These are phyloP conservation scores for Blastobotrys aristatus DNA, from an alignment of 1,139 yeast species.

Conservation along the genomic window DNA sequence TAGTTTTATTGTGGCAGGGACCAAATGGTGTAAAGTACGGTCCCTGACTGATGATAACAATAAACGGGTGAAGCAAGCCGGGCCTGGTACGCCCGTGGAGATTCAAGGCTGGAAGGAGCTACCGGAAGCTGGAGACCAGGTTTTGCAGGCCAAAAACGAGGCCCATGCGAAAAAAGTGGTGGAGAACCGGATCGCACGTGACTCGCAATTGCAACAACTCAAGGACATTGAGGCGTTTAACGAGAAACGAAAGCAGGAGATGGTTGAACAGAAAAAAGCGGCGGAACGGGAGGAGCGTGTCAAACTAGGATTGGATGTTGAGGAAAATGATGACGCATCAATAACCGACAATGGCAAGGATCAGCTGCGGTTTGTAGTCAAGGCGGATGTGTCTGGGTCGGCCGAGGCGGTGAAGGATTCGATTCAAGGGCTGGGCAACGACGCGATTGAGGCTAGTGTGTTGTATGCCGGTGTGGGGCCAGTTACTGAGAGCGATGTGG, in stretches of 20 bases:
- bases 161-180: slow-evolving; percentile 70
- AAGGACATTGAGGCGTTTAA: slow-evolving; percentile 68
- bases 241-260: slow-evolving; percentile 42
- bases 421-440: slow-evolving; percentile 75
- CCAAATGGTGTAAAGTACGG: slow-evolving; percentile 78
- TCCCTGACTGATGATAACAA: slow-evolving; percentile 77
- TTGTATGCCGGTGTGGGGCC: slow-evolving; percentile 76
- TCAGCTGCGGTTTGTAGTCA: slow-evolving; percentile 58
- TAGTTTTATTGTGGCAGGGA: slow-evolving; percentile 71
- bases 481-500: slow-evolving; percentile 78
- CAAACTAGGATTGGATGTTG: slow-evolving; percentile 32
- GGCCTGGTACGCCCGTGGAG: slow-evolving; percentile 89
- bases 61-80: slow-evolving; percentile 57
- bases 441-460: slow-evolving; percentile 67
- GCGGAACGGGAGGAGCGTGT: slow-evolving; percentile 30
- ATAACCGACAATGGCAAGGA: slow-evolving; percentile 33
- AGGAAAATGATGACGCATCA: slow-evolving; percentile 22
- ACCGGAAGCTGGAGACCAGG: slow-evolving; percentile 88
- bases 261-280: slow-evolving; percentile 40
- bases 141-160: slow-evolving; percentile 72
- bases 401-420: slow-evolving; percentile 68
- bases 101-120: slow-evolving; percentile 92
- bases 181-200: slow-evolving; percentile 54
- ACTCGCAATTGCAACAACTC: slow-evolving; percentile 55
- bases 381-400: slow-evolving; percentile 82